Evolutionary conservation across 352 stramenopile genomes (phyloP).

Genomic region (Phytophthora quininea): DNA sequence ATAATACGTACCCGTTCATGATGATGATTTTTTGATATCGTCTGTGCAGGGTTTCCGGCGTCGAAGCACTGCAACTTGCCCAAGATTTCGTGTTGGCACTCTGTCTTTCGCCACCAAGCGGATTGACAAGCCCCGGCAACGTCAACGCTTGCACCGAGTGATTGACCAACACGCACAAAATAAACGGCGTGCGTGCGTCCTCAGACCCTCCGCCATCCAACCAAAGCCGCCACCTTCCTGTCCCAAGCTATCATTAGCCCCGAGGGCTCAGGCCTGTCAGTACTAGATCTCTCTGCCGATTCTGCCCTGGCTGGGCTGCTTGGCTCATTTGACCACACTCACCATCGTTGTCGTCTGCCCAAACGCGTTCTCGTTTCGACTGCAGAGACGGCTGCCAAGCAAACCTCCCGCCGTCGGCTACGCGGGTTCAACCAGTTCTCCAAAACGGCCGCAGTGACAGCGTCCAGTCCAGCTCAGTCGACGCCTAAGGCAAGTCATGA

Average conservation of each 20-base stretch:
- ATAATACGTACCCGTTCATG: not conserved
- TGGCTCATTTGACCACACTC: constrained; percentile 24
- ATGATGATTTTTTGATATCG: not conserved
- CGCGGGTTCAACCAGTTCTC: constrained; percentile 14
- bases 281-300: constrained; percentile 31
- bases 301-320: constrained; percentile 27
- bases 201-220: too few relatives aligned
- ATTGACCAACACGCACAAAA: constrained; percentile 19
- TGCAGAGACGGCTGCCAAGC: not conserved
- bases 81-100: too few relatives aligned
- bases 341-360: not conserved
- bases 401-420: not conserved
- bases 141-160: constrained; percentile 17
- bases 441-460: constrained; percentile 7
- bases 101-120: not conserved
- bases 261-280: constrained; percentile 23
- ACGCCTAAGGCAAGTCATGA: constrained; percentile 9
- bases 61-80: constrained; percentile 3
- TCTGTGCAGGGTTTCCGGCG: constrained; percentile 15
- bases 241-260: constrained; percentile 42
- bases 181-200: constrained; percentile 10
- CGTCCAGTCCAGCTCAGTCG: not conserved
- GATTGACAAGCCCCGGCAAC: constrained; percentile 1
- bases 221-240: constrained; percentile 13
- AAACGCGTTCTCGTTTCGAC: not conserved